phyloP scores from a whole-genome alignment of 2,329 filamentous ascomycete species.

The Tolypocladium ovalisporum region DNA sequence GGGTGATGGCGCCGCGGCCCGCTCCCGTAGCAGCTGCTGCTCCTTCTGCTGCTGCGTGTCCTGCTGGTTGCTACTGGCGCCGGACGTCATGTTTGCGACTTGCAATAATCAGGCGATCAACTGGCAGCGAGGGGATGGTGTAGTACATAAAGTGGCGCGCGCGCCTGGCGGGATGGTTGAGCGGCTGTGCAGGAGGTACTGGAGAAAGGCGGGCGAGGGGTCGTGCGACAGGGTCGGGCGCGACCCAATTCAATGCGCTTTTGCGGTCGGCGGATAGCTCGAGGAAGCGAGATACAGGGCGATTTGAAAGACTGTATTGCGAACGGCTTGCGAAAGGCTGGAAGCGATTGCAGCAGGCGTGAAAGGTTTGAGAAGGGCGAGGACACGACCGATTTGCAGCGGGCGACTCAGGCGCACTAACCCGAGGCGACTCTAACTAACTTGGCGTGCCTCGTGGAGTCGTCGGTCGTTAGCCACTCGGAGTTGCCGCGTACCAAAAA shows the following conservation, averaged over 20 bases:
- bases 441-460: not conserved
- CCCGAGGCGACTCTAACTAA: not conserved
- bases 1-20: constrained; percentile 22
- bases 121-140: not conserved
- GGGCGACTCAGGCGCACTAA: not conserved
- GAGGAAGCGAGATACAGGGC: not conserved
- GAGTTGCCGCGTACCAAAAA: not conserved
- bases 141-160: not conserved
- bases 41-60: not conserved
- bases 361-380: not conserved
- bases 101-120: not conserved
- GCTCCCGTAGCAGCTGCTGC: not conserved
- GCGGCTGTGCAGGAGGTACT: not conserved
- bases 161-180: not conserved
- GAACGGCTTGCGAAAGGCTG: not conserved
- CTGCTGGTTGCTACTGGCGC: not conserved
- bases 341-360: not conserved
- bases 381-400: not conserved
- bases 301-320: not conserved
- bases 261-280: not conserved
- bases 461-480: not conserved
- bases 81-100: not conserved
- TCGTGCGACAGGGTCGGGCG: not conserved
- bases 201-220: not conserved
- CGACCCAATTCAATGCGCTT: not conserved